Percentiles rank a stretch among this genome's conserved stretches.
Evolutionary conservation across 108 stramenopile species (phyloP).

Genomic region (Skeletonema tropicum): DNA sequence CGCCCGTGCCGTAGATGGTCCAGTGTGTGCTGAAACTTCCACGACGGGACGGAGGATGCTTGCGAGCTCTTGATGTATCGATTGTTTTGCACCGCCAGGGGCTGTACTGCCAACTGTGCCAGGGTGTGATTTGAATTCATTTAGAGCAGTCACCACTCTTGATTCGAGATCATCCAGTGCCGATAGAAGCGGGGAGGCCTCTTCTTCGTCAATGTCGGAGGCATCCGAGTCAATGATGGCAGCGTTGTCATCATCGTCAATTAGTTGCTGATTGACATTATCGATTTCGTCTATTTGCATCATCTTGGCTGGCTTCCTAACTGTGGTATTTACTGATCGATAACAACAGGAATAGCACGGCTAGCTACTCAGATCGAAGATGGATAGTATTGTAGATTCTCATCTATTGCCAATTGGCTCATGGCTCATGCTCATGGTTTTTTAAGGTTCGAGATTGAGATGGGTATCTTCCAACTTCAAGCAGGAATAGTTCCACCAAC

Average conservation of each 20-base stretch:
- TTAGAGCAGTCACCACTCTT: conserved; percentile 66
- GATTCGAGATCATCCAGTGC: conserved; percentile 84
- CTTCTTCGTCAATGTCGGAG: conserved; percentile 36
- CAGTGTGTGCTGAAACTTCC: conserved; percentile 83
- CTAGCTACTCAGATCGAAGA: background rate
- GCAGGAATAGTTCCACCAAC: no score
- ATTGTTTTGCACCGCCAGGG: background rate
- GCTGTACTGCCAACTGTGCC: conserved; percentile 34
- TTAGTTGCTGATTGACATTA: conserved; percentile 14
- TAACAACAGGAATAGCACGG: background rate
- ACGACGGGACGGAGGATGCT: conserved; percentile 73
- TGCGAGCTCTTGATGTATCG: conserved; percentile 76
- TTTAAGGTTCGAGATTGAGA: no score
- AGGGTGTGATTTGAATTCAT: conserved; percentile 79
- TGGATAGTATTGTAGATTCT: no score
- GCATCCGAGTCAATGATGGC: conserved; percentile 62
- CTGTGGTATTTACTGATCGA: background rate
- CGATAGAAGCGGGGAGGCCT: conserved; percentile 70
- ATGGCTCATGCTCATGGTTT: no score
- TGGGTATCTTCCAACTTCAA: no score
- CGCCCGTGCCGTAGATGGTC: conserved; percentile 68
- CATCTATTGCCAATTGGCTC: no score
- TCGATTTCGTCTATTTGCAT: conserved; percentile 34
- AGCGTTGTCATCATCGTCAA: conserved; percentile 72
- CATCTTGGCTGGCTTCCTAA: background rate